Conservation (phyloP, 192 early-diverging fungal genomes). For the Gaertneriomyces sp. region DNA sequence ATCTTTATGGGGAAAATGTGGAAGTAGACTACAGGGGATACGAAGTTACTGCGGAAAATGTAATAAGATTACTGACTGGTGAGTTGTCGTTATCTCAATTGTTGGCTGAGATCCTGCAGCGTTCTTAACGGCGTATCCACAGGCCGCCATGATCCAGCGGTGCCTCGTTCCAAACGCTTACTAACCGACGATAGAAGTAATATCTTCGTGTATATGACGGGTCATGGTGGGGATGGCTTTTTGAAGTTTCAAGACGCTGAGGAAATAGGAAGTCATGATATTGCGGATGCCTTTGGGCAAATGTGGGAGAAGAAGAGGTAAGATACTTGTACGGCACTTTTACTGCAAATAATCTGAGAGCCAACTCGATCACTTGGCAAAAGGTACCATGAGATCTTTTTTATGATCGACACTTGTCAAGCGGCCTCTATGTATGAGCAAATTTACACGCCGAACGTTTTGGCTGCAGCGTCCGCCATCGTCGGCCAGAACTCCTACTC, state of each 20-base stretch:
- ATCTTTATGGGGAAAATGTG: conserved; percentile 94
- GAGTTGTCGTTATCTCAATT: conserved; percentile 1
- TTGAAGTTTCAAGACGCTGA: conserved; percentile 99
- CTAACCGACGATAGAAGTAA: conserved; percentile 95
- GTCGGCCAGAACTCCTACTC: conserved; percentile 93
- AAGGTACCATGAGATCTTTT: conserved; percentile 95
- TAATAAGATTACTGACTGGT: conserved; percentile 89
- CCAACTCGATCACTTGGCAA: neutral
- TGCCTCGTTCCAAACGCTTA: conserved; percentile 90
- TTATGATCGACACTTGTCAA: conserved; percentile 98
- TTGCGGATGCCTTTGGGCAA: conserved; percentile 95
- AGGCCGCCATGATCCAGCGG: conserved; percentile 80
- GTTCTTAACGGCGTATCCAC: neutral
- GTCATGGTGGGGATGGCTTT: conserved; percentile 98
- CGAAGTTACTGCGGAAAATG: conserved; percentile 98
- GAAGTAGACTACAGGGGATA: conserved; percentile 99
- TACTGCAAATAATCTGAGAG: too few relatives aligned
- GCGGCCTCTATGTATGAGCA: conserved; percentile 95
- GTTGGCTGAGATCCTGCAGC: neutral
- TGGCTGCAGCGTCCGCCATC: conserved; percentile 83
- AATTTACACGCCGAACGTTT: conserved; percentile 89
- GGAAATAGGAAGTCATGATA: conserved; percentile 92
- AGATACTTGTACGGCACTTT: neutral
- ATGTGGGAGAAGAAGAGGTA: conserved; percentile 93
- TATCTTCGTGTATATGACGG: conserved; percentile 97